A percentile compares a stretch with the other conserved stretches of the same genome.
Evolutionary conservation across 106 monocot species (phyloP).

Genomic region (Dactylorhiza incarnata): DNA sequence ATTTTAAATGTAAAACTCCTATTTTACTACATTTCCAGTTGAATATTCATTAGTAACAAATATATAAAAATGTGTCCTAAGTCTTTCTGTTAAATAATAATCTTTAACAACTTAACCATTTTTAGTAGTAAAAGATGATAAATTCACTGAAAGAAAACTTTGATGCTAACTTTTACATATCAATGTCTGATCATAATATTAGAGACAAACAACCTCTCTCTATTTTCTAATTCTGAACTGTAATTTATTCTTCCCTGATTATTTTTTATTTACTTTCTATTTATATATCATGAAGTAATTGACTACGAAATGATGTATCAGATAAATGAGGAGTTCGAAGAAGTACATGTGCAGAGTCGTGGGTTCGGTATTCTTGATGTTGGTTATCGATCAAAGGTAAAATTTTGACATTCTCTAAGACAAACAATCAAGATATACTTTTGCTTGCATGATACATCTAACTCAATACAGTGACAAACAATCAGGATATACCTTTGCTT

Average conservation of each 20-base stretch:
- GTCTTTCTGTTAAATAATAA: background rate
- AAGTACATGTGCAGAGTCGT: constrained; percentile 84
- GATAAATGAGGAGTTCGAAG: constrained; percentile 84
- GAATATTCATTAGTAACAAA: background rate
- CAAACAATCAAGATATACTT: no score
- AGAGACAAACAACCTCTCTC: no score
- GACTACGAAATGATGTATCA: constrained; percentile 15
- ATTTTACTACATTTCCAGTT: no score
- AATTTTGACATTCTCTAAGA: no score
- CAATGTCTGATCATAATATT: no score
- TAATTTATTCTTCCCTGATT: no score
- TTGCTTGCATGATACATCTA: no score
- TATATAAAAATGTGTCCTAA: background rate
- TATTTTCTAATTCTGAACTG: no score
- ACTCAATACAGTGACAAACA: constrained; percentile 15
- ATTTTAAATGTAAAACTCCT: no score
- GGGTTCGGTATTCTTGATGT: constrained; percentile 90
- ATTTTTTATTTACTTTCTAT: background rate
- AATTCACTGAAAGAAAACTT: background rate
- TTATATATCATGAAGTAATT: background rate
- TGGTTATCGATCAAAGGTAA: constrained; percentile 70
- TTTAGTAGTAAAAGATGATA: background rate
- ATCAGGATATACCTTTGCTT: background rate
- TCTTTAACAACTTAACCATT: background rate
- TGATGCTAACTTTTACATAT: background rate